These are phyloP conservation scores for Verticillium klebahnii DNA, from an alignment of 2,329 filamentous ascomycete genomes.

Conservation along the genomic window DNA sequence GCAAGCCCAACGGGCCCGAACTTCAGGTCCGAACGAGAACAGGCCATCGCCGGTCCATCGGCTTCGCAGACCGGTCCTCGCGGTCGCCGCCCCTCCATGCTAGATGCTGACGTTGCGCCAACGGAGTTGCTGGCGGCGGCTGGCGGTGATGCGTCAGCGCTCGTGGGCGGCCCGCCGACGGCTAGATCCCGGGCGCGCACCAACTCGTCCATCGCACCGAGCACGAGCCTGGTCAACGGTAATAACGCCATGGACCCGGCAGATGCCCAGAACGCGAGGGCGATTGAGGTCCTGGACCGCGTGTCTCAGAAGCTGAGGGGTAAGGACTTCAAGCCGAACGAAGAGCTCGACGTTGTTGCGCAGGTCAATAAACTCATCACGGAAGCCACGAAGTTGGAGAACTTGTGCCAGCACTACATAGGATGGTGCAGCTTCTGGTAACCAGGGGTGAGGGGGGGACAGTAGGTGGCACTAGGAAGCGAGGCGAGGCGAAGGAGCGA, in stretches of 20 bases:
- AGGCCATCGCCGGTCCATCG: slow-evolving; percentile 42
- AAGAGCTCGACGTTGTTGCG: slow-evolving; percentile 77
- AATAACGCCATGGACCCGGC: slow-evolving; percentile 36
- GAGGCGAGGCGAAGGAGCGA: not conserved
- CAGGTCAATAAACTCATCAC: slow-evolving; percentile 94
- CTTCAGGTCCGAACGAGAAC: slow-evolving; percentile 58
- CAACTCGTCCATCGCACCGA: slow-evolving; percentile 47
- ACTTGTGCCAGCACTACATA: slow-evolving; percentile 97
- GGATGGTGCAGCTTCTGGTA: slow-evolving; percentile 99
- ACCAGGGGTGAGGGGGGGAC: slow-evolving; percentile 3
- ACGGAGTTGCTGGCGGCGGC: slow-evolving; percentile 51
- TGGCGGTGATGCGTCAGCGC: slow-evolving; percentile 22
- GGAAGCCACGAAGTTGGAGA: slow-evolving; percentile 95
- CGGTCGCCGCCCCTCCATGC: slow-evolving; percentile 62
- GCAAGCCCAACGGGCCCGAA: slow-evolving; percentile 62
- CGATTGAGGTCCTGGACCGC: slow-evolving; percentile 82
- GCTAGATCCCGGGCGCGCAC: slow-evolving; percentile 52
- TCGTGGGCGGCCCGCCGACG: slow-evolving; percentile 42
- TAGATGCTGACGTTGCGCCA: slow-evolving; percentile 58
- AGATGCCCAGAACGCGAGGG: slow-evolving; percentile 90
- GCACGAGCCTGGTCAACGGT: slow-evolving; percentile 30
- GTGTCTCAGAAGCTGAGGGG: slow-evolving; percentile 96
- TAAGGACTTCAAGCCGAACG: slow-evolving; percentile 79
- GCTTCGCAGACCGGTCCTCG: slow-evolving; percentile 34
- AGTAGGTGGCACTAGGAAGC: not conserved